Conservation (phyloP, 192 early-diverging fungal genomes). For the Coemansia sp. region DNA sequence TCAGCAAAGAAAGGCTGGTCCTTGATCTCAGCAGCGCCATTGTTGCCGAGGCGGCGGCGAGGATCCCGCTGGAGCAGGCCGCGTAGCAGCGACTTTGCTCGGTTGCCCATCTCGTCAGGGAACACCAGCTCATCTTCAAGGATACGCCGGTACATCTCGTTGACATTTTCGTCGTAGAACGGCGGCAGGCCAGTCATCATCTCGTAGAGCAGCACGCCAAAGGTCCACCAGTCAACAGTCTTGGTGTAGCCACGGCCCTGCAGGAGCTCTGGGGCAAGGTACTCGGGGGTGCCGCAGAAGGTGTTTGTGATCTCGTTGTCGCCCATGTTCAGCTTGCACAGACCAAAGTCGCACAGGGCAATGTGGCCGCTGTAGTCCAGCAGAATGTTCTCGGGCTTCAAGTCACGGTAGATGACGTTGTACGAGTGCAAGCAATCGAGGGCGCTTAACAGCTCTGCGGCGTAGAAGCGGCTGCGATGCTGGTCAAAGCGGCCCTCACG, state of each 20-base stretch:
- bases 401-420: conserved; percentile 88
- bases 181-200: conserved; percentile 88
- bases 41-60: conserved; percentile 76
- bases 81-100: conserved; percentile 64
- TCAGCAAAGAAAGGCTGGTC: conserved; percentile 89
- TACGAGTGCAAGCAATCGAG: conserved; percentile 90
- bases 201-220: conserved; percentile 88
- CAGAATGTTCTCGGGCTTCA: conserved; percentile 95
- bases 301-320: conserved; percentile 91
- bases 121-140: conserved; percentile 87
- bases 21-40: conserved; percentile 89
- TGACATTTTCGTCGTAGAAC: conserved; percentile 92
- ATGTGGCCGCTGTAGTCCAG: conserved; percentile 94
- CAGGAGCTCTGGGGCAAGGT: conserved; percentile 90
- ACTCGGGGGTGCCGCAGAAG: conserved; percentile 99
- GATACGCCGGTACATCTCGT: conserved; percentile 95
- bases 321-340: conserved; percentile 92
- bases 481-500: conserved; percentile 85
- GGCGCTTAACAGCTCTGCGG: conserved; percentile 86
- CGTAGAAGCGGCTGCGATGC: conserved; percentile 88
- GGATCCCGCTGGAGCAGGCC: conserved; percentile 80
- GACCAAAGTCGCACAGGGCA: conserved; percentile 90
- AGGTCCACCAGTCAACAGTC: conserved; percentile 97
- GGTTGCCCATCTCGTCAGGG: conserved; percentile 66
- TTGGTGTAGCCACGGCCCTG: conserved; percentile 84